phyloP scores from a whole-genome alignment of 2,329 filamentous ascomycete species.

The Trichoderma asperellum region DNA sequence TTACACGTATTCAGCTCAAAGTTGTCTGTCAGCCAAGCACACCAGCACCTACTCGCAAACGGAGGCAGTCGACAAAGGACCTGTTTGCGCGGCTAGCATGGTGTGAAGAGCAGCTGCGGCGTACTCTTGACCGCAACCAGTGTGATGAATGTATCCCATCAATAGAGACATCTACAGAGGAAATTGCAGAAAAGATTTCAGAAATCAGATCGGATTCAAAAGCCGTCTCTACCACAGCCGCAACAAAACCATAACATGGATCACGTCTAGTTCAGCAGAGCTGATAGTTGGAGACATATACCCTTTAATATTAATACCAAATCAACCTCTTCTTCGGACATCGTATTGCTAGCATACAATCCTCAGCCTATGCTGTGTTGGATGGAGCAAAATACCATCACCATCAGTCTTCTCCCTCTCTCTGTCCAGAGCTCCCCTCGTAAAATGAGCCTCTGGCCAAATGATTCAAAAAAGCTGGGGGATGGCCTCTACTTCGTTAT shows the following conservation, averaged over 20 bases:
- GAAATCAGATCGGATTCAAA: constrained; percentile 7
- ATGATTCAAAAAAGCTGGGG: constrained; percentile 20
- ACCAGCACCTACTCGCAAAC: constrained; percentile 14
- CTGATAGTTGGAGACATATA: not conserved
- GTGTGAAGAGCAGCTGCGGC: constrained; percentile 26
- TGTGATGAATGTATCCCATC: constrained; percentile 8
- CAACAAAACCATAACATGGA: not conserved
- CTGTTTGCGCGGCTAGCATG: constrained; percentile 13
- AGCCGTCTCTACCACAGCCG: not conserved
- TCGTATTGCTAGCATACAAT: not conserved
- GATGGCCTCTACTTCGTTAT: constrained; percentile 23
- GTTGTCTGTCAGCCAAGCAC: constrained; percentile 22
- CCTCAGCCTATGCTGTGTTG: not conserved
- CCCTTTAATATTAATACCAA: constrained; percentile 10
- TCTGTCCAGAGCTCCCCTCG: not conserved
- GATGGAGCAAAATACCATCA: not conserved
- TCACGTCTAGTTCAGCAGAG: not conserved
- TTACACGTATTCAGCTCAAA: constrained; percentile 11
- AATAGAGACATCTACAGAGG: not conserved
- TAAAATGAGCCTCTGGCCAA: not conserved
- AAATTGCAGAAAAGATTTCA: not conserved
- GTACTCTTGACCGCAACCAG: constrained; percentile 2
- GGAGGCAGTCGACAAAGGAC: constrained; percentile 17
- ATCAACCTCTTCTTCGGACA: not conserved
- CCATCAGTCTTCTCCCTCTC: not conserved